Evolutionary conservation across 192 early-diverging fungal genomes (phyloP).

Genomic region (Coemansia sp.): DNA sequence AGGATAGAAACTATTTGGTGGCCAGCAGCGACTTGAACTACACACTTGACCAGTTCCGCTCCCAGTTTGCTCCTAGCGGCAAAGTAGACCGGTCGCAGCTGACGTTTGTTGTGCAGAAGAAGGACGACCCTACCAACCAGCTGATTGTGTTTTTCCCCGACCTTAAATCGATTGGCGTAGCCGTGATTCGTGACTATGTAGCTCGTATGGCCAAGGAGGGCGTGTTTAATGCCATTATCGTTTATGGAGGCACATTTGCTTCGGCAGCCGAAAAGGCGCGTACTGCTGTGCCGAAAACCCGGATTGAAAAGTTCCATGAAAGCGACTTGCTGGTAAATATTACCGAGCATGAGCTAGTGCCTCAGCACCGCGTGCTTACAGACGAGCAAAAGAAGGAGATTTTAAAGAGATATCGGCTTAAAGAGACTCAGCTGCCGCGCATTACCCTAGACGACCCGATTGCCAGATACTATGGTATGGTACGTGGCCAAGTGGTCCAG

Average conservation of each 20-base stretch:
- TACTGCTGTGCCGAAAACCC: slow-evolving; percentile 7
- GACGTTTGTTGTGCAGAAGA: slow-evolving; percentile 82
- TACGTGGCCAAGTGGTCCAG: slow-evolving; percentile 84
- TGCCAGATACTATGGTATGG: slow-evolving; percentile 94
- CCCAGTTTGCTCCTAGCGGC: slow-evolving; percentile 64
- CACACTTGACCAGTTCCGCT: slow-evolving; percentile 76
- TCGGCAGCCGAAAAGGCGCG: slow-evolving; percentile 73
- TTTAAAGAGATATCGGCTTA: slow-evolving; percentile 86
- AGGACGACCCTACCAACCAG: slow-evolving; percentile 76
- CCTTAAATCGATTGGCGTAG: slow-evolving; percentile 83
- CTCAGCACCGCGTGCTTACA: slow-evolving; percentile 82
- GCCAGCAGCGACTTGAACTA: slow-evolving; percentile 75
- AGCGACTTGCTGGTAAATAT: slow-evolving; percentile 95
- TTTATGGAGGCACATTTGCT: slow-evolving; percentile 83
- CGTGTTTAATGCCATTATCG: slow-evolving; percentile 78
- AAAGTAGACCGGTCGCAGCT: slow-evolving; percentile 75
- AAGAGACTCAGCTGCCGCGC: slow-evolving; percentile 93
- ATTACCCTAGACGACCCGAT: slow-evolving; percentile 87
- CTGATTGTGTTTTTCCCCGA: slow-evolving; percentile 92
- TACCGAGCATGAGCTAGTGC: slow-evolving; percentile 93
- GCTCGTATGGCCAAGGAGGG: slow-evolving; percentile 78
- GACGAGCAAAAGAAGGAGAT: slow-evolving; percentile 89
- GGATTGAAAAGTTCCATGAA: slow-evolving; percentile 86
- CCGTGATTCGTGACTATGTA: slow-evolving; percentile 80
- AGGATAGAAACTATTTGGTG: slow-evolving; percentile 85